Base-by-base conservation (phyloP, 169 alveolate species). In the Plasmodium sp. region DNA sequence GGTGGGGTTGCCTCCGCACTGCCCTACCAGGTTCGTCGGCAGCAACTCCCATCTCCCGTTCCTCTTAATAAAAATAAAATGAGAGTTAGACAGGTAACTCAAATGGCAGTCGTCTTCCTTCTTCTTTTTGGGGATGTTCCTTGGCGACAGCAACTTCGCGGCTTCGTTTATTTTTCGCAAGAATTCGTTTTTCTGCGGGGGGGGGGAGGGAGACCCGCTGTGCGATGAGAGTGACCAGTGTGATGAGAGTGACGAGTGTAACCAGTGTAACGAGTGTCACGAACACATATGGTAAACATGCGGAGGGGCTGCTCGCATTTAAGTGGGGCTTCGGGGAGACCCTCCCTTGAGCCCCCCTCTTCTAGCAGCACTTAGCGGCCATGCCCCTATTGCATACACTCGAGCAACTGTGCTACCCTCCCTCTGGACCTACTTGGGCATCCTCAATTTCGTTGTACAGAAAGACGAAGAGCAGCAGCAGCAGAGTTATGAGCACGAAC, bases 11-110 rank as follows among this genome's bases (percentile, higher is more conserved):
- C 58, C n/a, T 48, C 58, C 12, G 10, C 48, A 33, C 12, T 27
- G 5, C 54, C 75, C 33, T 77, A 86, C 93, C 58, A 86, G 81
- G 43, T 86, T 86, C 27, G 84, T 75, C n/a, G 93, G 93, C 18
- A 86, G 43, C 43, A 86, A 71, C 18, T 86, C 93, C 93, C 93
- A 86, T 39, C 72, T 54, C n/a, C 67, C 54, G 81, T 86, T 86
- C 48, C 93, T 74, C 80, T 18, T 45, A 36, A 86, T 71, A 39
- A 86, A 86, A 54, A 86, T 86, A 54, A 86, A 86, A 77, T 86
- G 58, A 7, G 85, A 75, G 33, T 39, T 86, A 7, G 86, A n/a
- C 62, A 86, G 75, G 56, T 71, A 86, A 75, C 33, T 86, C 56
- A 86, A 86, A 16, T 75, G 93, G 18, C 33, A 33, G 22, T 86